phyloP scores from a whole-genome alignment of 83 land plant genomes.

The Picea engelmannii region DNA sequence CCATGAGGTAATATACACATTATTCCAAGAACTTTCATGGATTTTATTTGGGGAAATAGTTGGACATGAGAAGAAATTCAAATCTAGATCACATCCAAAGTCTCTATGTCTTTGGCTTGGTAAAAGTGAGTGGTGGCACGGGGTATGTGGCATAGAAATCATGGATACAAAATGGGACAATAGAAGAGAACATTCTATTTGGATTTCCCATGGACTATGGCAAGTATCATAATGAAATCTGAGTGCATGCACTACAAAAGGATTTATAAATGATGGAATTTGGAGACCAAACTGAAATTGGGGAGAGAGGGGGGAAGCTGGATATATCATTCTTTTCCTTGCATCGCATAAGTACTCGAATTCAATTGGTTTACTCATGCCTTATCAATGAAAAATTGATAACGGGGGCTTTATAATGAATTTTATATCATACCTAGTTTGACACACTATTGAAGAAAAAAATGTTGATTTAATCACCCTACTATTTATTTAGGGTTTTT shows the following conservation, averaged over 20 bases:
- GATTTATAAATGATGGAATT: conserved; percentile 91
- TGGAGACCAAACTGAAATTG: conserved; percentile 99
- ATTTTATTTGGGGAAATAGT: conserved; percentile 22
- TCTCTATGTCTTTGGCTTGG: conserved; percentile 20
- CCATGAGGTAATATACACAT: conserved; percentile 46
- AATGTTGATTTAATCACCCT: too few species aligned
- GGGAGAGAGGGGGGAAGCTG: conserved; percentile 70
- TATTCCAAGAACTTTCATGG: conserved; percentile 49
- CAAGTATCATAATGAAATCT: conserved; percentile 63
- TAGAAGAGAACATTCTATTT: conserved; percentile 90
- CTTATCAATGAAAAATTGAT: too few species aligned
- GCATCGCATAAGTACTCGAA: too few species aligned
- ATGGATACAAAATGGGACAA: conserved; percentile 99
- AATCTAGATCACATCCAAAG: conserved; percentile 36
- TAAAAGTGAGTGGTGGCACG: conserved; percentile 72
- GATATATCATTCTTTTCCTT: too few species aligned
- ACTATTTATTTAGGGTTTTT: too few species aligned
- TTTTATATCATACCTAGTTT: too few species aligned
- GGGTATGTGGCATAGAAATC: conserved; percentile 96
- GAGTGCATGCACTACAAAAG: conserved; percentile 78
- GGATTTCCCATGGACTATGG: conserved; percentile 70
- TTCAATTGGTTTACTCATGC: too few species aligned
- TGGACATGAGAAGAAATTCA: conserved; percentile 34
- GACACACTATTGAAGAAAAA: too few species aligned
- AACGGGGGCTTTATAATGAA: too few species aligned